Evolutionary conservation across 1,139 yeast genomes (phyloP).

Genomic region (Suhomyces bribrorum): DNA sequence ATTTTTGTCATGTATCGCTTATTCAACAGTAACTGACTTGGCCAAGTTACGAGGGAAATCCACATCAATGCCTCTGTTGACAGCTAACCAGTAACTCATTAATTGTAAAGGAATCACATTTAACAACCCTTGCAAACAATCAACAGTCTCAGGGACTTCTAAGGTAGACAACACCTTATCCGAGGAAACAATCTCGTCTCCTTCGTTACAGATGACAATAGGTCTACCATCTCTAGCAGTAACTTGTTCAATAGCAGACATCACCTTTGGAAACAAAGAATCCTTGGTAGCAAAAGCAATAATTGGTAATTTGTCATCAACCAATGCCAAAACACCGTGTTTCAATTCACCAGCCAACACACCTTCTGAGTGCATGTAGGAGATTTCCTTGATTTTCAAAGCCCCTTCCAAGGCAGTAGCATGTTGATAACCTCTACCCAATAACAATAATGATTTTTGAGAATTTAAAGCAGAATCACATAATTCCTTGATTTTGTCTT

Average conservation of each 20-base stretch:
- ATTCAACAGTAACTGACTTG: constrained; percentile 95
- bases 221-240: constrained; percentile 98
- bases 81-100: constrained; percentile 97
- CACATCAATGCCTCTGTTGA: constrained; percentile 91
- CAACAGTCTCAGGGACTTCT: constrained; percentile 94
- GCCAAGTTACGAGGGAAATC: constrained; percentile 99
- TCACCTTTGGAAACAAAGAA: constrained; percentile 92
- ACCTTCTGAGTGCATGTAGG: constrained; percentile 99
- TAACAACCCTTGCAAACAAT: constrained; percentile 94
- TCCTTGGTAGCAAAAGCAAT: constrained; percentile 98
- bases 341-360: constrained; percentile 98
- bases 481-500: constrained; percentile 69
- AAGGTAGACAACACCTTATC: constrained; percentile 65
- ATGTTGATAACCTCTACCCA: constrained; percentile 97
- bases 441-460: constrained; percentile 82
- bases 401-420: constrained; percentile 99
- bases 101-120: constrained; percentile 94
- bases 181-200: constrained; percentile 61
- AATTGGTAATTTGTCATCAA: constrained; percentile 90
- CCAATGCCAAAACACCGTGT: constrained; percentile 97
- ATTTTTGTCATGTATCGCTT: constrained; percentile 20
- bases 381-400: constrained; percentile 94
- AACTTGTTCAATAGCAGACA: constrained; percentile 95
- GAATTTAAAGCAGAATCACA: constrained; percentile 72
- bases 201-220: constrained; percentile 88